Evolutionary conservation across 208 protist species (phyloP), one percentile per base, ranked within the genome.

Genomic region (Wallacemonas sp.): DNA sequence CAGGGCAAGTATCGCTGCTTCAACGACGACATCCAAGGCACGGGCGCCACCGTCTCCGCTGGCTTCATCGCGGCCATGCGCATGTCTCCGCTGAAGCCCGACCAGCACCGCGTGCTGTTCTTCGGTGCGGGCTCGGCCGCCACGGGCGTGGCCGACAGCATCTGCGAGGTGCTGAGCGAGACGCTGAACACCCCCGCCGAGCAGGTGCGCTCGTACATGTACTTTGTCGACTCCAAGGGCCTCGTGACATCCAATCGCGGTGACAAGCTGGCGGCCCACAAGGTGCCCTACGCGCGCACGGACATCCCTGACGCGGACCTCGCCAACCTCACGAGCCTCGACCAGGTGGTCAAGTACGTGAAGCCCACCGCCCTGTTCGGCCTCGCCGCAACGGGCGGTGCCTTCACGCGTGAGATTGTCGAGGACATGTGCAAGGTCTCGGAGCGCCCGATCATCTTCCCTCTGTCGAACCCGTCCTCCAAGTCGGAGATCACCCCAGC

Each of bases 21-120:
- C 84, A 99, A 99, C 68, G 97, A 99, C 62, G 97, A 99, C 77
- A 98, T 99, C 69, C 97, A 99, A 76, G 97, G 93, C 50, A 98
- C 95, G 25, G 92, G 90, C 4, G 79, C 93, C 7, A 93, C 98
- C 22, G 81, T 96, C 57, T 64, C 83, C 16, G 79, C 83, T 41
- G 86, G 86, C 42, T 87, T 92, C 52, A 14, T 88, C 18, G 87
- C 86, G 46, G 86, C 86, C 1, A 70, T 86, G n/a, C 31, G 74
- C 10, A 23, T 85, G 33, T 64, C 69, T 20, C 38, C 41, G 4
- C 16, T 74, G 14, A 31, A 61, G 23, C 1, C 54, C 36, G 54
- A 63, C 8, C 57, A 87, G 20, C 70, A 84, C 32, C 68, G 70
- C 25, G 22, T 87, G 3, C 55, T 89, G 41, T 77, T 89, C 74